These are phyloP conservation scores for Aspergillus nomiae DNA, from an alignment of 2,329 filamentous ascomycete species.

Conservation along the genomic window DNA sequence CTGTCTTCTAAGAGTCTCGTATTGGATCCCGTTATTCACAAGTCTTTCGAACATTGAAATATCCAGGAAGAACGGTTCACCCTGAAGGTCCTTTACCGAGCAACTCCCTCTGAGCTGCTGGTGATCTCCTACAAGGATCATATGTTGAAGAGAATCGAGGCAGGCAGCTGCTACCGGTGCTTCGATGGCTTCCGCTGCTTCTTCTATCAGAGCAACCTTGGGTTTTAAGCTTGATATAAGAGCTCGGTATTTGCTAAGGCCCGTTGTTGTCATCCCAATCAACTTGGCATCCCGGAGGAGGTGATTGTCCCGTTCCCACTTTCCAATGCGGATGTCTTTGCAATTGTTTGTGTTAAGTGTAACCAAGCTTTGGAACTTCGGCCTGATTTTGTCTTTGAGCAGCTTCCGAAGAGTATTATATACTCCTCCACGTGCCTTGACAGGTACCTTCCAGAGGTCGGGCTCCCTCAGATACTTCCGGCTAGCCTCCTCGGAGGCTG, in stretches of 20 bases:
- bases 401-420: constrained; percentile 66
- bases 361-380: constrained; percentile 54
- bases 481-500: constrained; percentile 37
- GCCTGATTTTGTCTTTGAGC: constrained; percentile 52
- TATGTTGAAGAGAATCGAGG: constrained; percentile 63
- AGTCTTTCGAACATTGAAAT: constrained; percentile 80
- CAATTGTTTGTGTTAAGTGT: constrained; percentile 54
- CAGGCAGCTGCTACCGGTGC: constrained; percentile 61
- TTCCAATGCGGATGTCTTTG: constrained; percentile 57
- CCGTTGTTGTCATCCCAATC: constrained; percentile 75
- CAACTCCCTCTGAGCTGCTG: constrained; percentile 73
- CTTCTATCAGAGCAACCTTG: constrained; percentile 72
- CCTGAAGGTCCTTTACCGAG: constrained; percentile 61
- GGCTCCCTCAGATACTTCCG: constrained; percentile 37
- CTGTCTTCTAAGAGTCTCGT: constrained; percentile 67
- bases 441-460: constrained; percentile 65
- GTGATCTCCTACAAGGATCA: constrained; percentile 76
- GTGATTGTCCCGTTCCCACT: constrained; percentile 61
- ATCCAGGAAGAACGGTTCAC: constrained; percentile 65
- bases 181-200: constrained; percentile 73
- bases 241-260: constrained; percentile 75
- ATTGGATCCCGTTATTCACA: constrained; percentile 66
- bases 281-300: constrained; percentile 63
- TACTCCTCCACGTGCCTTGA: constrained; percentile 60
- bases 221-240: constrained; percentile 68